These are phyloP conservation scores for Holtermanniella nyarrowii DNA, from an alignment of 768 basidiomycete genomes.

Conservation along the genomic window DNA sequence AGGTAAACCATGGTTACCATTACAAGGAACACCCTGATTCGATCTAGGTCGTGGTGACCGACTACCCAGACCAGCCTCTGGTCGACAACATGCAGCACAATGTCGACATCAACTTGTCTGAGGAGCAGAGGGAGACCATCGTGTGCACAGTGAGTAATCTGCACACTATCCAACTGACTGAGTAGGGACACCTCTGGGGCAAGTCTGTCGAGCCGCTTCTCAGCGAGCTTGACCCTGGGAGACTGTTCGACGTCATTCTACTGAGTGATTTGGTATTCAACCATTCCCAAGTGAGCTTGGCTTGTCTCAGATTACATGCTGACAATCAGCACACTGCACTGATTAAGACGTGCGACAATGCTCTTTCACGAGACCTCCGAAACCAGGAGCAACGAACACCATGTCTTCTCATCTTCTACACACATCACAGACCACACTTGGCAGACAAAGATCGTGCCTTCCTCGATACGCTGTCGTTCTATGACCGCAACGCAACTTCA, in stretches of 20 bases:
- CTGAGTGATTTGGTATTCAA: slow-evolving; percentile 91
- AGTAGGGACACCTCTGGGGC: slow-evolving; percentile 37
- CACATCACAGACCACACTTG: slow-evolving; percentile 75
- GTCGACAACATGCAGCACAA: slow-evolving; percentile 68
- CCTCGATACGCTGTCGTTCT: slow-evolving; percentile 44
- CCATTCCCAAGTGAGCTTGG: slow-evolving; percentile 63
- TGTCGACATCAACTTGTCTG: slow-evolving; percentile 48
- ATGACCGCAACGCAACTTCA: neutral
- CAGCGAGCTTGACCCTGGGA: slow-evolving; percentile 1
- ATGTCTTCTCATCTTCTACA: slow-evolving; percentile 70
- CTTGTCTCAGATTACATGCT: slow-evolving; percentile 9
- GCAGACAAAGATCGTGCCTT: slow-evolving; percentile 75
- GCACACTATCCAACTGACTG: slow-evolving; percentile 1
- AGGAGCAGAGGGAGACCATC: slow-evolving; percentile 2
- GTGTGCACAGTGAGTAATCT: slow-evolving; percentile 36
- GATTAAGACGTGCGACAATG: slow-evolving; percentile 58
- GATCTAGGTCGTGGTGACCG: slow-evolving; percentile 77
- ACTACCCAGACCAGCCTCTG: slow-evolving; percentile 74
- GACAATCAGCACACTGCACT: slow-evolving; percentile 65
- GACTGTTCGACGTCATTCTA: slow-evolving; percentile 64
- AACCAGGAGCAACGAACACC: slow-evolving; percentile 27
- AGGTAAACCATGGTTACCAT: neutral
- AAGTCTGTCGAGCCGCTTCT: slow-evolving; percentile 20
- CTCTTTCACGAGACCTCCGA: slow-evolving; percentile 12
- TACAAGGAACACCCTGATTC: no score